Evolutionary conservation across 352 stramenopile species (phyloP).

Genomic region (Pythium grandisporangium): DNA sequence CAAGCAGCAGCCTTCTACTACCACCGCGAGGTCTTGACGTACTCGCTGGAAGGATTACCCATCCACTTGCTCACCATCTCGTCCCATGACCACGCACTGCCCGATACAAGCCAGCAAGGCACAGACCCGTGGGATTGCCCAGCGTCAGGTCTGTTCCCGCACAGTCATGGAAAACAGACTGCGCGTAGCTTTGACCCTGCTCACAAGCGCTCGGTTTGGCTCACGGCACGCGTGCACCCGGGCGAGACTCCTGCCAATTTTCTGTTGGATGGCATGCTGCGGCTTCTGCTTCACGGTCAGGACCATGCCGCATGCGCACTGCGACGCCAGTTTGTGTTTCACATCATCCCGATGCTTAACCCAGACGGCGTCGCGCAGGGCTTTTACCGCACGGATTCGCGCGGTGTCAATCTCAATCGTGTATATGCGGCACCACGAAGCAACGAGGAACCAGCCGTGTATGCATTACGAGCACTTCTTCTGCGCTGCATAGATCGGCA

Average conservation of each 20-base stretch:
- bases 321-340: slow-evolving; percentile 58
- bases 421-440: slow-evolving; percentile 62
- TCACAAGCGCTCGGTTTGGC: slow-evolving; percentile 36
- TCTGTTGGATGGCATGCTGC: slow-evolving; percentile 52
- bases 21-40: slow-evolving; percentile 61
- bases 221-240: slow-evolving; percentile 72
- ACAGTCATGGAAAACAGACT: neutral
- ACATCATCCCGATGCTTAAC: slow-evolving; percentile 81
- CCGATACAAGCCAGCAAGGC: too few relatives aligned
- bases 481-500: slow-evolving; percentile 20
- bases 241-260: slow-evolving; percentile 73
- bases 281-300: slow-evolving; percentile 29
- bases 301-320: slow-evolving; percentile 39
- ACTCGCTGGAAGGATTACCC: slow-evolving; percentile 38
- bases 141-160: slow-evolving; percentile 5
- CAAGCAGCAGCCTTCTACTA: too few relatives aligned
- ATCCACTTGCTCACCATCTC: slow-evolving; percentile 67
- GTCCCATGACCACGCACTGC: slow-evolving; percentile 2
- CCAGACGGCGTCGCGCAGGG: slow-evolving; percentile 81
- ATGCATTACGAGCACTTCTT: slow-evolving; percentile 45
- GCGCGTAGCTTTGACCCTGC: slow-evolving; percentile 12
- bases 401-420: slow-evolving; percentile 86
- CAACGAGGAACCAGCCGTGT: slow-evolving; percentile 52
- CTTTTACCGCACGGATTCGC: slow-evolving; percentile 81
- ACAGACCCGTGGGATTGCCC: too few relatives aligned